phyloP scores from a whole-genome alignment of 2,329 filamentous ascomycete genomes.

The Aspergillus hiratsukae region DNA sequence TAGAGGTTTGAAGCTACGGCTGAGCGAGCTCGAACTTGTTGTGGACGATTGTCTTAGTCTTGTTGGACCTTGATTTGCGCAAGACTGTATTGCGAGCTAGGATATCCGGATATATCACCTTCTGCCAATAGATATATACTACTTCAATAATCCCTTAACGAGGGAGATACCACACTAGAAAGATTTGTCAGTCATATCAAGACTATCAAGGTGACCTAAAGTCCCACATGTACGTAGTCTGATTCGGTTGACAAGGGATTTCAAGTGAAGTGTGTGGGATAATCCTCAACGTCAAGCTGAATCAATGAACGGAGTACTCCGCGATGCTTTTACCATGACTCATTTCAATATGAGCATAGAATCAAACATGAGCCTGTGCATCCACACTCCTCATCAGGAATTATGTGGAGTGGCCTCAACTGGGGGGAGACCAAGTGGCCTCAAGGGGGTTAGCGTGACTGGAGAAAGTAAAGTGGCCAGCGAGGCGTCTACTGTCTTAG shows the following conservation, averaged over 20 bases:
- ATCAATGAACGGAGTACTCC: background rate
- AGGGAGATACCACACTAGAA: too few species aligned
- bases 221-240: background rate
- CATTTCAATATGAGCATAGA: background rate
- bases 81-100: background rate
- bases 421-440: constrained; percentile 32
- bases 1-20: constrained; percentile 46
- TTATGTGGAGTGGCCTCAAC: background rate
- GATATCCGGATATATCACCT: background rate
- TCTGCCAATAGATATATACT: background rate
- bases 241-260: background rate
- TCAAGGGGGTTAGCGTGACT: constrained; percentile 33
- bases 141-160: background rate
- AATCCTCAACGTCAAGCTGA: background rate
- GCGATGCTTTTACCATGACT: background rate
- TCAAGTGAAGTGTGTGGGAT: background rate
- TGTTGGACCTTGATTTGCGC: constrained; percentile 33
- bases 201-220: background rate
- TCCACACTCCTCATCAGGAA: background rate
- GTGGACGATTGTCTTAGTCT: constrained; percentile 55
- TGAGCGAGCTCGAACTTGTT: constrained; percentile 51
- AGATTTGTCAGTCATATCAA: background rate
- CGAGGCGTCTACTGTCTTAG: constrained; percentile 21
- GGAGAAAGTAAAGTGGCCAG: constrained; percentile 36
- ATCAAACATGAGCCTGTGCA: background rate